These are phyloP conservation scores for Rhodomyrtus tomentosa DNA, from an alignment of 345 rosid genomes.

Conservation along the genomic window DNA sequence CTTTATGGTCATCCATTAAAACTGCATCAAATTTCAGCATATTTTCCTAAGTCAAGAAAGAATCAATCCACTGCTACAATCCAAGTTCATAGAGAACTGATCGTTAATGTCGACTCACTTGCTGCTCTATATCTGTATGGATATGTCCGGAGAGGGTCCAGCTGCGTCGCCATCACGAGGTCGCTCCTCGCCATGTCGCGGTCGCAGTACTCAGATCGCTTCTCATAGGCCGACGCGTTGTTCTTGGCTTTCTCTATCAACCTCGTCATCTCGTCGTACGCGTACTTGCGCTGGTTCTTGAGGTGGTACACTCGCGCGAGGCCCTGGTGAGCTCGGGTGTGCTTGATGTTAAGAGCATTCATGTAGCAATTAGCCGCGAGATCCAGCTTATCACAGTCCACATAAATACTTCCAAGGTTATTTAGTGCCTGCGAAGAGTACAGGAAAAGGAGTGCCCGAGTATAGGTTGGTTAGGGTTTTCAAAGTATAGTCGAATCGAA, in stretches of 20 bases:
- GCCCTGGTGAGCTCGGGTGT: constrained; percentile 96
- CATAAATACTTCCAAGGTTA: constrained; percentile 78
- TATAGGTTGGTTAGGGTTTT: not conserved
- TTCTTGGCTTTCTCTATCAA: constrained; percentile 81
- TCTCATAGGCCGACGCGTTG: constrained; percentile 90
- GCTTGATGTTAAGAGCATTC: constrained; percentile 88
- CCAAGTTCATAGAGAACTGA: not conserved
- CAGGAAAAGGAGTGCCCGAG: not conserved
- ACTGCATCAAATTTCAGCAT: constrained; percentile 26
- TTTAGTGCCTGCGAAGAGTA: constrained; percentile 63
- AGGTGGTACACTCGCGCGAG: constrained; percentile 84
- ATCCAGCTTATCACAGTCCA: constrained; percentile 85
- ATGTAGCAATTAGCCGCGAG: constrained; percentile 80
- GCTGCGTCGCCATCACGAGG: constrained; percentile 61
- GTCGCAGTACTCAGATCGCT: constrained; percentile 93
- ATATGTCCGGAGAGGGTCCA: constrained; percentile 93
- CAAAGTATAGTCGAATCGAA: not conserved
- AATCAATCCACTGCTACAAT: not conserved
- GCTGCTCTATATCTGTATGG: constrained; percentile 99
- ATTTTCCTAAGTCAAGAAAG: not conserved
- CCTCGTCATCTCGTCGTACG: constrained; percentile 96
- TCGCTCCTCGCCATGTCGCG: constrained; percentile 87
- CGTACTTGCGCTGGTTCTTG: constrained; percentile 71
- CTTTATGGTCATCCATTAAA: constrained; percentile 94
- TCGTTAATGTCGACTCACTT: constrained; percentile 22